phyloP scores from a whole-genome alignment of 2,329 filamentous ascomycete genomes.

The Sporothrix inflata region DNA sequence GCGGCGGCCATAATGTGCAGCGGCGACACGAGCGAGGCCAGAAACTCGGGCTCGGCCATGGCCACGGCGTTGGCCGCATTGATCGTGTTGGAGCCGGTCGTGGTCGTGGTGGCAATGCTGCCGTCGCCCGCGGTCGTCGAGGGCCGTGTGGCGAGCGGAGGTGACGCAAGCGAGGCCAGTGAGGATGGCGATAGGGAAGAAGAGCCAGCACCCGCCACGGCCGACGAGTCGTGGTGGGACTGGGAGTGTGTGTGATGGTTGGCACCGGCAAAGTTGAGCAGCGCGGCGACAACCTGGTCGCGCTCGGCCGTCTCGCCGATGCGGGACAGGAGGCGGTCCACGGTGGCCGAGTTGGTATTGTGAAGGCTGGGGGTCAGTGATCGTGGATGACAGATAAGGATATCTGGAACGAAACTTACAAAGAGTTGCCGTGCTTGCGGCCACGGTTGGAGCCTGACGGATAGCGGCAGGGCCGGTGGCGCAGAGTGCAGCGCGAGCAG shows the following conservation, averaged over 20 bases:
- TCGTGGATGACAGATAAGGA: background rate
- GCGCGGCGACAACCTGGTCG: conserved; percentile 35
- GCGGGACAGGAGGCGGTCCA: conserved; percentile 37
- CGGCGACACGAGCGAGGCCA: conserved; percentile 33
- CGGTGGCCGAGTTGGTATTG: conserved; percentile 34
- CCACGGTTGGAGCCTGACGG: conserved; percentile 34
- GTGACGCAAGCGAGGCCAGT: background rate
- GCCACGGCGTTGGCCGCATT: conserved; percentile 3
- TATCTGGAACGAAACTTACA: conserved; percentile 18
- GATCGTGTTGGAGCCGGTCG: conserved; percentile 9
- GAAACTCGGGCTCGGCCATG: conserved; percentile 31
- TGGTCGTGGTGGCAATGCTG: background rate
- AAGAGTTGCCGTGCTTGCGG: conserved; percentile 35
- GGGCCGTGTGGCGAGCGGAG: background rate
- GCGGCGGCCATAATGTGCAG: conserved; percentile 36
- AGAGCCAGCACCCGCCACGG: background rate
- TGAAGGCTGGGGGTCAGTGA: background rate
- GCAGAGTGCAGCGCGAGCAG: conserved; percentile 31
- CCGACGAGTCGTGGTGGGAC: conserved; percentile 3
- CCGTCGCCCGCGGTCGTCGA: conserved; percentile 13
- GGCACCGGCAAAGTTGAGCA: conserved; percentile 34
- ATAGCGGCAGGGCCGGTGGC: conserved; percentile 33
- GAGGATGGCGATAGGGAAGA: conserved; percentile 3
- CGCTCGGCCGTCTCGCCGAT: conserved; percentile 36
- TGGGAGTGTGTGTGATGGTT: conserved; percentile 12